These are phyloP conservation scores for Plasmodium reichenowi DNA, from an alignment of 169 alveolate genomes.

Conservation along the genomic window DNA sequence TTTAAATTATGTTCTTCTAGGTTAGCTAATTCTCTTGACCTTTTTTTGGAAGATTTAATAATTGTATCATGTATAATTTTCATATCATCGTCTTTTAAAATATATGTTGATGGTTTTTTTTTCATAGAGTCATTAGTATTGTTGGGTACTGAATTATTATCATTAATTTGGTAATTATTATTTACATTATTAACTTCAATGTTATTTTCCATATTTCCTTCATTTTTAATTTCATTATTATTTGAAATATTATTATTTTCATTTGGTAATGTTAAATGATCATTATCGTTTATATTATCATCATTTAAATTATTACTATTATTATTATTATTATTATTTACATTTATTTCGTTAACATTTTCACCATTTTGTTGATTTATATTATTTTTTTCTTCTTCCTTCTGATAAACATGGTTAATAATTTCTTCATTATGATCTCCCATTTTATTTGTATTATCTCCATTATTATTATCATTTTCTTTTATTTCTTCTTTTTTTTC, in stretches of 20 bases:
- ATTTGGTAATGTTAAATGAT: neutral
- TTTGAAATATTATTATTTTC: neutral
- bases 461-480: neutral
- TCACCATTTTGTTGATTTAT: neutral
- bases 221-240: neutral
- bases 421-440: neutral
- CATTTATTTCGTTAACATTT: neutral
- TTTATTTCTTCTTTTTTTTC: neutral
- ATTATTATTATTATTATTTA: neutral
- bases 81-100: conserved; percentile 64
- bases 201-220: neutral
- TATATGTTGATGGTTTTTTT: conserved; percentile 35
- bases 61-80: conserved; percentile 63
- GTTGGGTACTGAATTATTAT: conserved; percentile 14
- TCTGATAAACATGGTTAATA: neutral
- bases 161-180: neutral
- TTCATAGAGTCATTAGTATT: conserved; percentile 9
- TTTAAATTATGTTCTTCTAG: conserved; percentile 59
- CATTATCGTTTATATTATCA: neutral
- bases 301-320: neutral
- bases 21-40: conserved; percentile 59
- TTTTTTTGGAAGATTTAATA: conserved; percentile 65
- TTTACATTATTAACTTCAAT: neutral
- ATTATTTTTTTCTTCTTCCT: neutral
- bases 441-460: neutral